A percentile compares a stretch with the other conserved stretches of the same genome.
phyloP scores from a whole-genome alignment of 805 yeast genomes.

The Metschnikowia peoriensis region DNA sequence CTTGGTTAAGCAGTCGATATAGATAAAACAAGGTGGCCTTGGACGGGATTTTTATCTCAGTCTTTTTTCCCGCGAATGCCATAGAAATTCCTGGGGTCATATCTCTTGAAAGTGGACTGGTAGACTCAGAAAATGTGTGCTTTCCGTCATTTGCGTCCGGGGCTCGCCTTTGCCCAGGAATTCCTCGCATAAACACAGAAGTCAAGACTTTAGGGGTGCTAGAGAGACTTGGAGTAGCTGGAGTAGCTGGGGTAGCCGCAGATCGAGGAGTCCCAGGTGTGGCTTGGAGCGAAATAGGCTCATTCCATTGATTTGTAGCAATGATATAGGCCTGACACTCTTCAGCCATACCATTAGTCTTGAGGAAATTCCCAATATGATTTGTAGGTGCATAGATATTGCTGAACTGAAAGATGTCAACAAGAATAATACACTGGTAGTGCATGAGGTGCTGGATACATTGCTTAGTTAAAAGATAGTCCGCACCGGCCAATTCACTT shows the following conservation, averaged over 20 bases:
- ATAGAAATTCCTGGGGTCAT: conserved; percentile 1
- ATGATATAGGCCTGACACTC: conserved; percentile 86
- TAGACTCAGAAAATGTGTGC: conserved; percentile 3
- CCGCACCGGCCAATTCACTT: conserved; percentile 77
- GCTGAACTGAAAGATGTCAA: conserved; percentile 86
- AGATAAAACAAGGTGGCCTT: conserved; percentile 67
- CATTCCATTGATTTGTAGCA: conserved; percentile 24
- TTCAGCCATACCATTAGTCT: conserved; percentile 59
- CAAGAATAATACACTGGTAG: conserved; percentile 77
- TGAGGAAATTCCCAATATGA: conserved; percentile 63
- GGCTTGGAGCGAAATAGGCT: conserved; percentile 11
- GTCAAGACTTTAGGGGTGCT: conserved; percentile 1
- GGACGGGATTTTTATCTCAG: conserved; percentile 47
- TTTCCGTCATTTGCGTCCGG: not conserved
- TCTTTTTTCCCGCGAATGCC: not conserved
- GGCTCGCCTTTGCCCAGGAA: not conserved
- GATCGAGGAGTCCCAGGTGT: conserved; percentile 3
- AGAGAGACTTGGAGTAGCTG: conserved; percentile 3
- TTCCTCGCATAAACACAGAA: not conserved
- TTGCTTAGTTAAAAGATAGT: conserved; percentile 71
- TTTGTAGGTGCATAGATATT: conserved; percentile 90
- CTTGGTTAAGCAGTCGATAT: conserved; percentile 76
- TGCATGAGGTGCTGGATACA: conserved; percentile 91
- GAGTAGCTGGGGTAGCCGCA: not conserved
- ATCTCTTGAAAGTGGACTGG: conserved; percentile 13